Evolutionary conservation across 1,139 yeast species (phyloP), one percentile per base, ranked within the genome.

Genomic region (Blastobotrys elegans): DNA sequence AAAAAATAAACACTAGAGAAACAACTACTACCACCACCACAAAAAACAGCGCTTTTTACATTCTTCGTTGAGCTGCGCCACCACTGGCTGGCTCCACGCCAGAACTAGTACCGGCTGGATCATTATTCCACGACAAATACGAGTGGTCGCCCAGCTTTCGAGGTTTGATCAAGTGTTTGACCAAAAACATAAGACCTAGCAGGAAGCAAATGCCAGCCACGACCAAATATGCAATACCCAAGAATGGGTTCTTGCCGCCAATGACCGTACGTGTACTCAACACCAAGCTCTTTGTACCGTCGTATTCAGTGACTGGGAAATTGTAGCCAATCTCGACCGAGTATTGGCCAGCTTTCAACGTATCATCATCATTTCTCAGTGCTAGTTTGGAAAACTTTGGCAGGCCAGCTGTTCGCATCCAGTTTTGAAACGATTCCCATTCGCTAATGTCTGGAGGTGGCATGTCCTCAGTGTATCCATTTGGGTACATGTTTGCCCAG

Each of bases 371-470:
- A 64, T 90, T 90, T 62, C 96, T 79, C 55, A 81, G 72, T 2
- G 84, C 88, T 62, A 92, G 71, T 66, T 89, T 89, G 60, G 86
- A 80, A 63, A 94, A 92, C 27, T 80, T 80, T 8, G 97, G 83
- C 53, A 94, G 74, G 0, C 92, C 97, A 2, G 97, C 84, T 2
- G 97, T 83, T 60, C 89, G 81, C 97, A 92, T 90, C 99, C 99
- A 92, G 65, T 90, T 92, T 68, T 92, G 97, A 63, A 92, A 82
- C 60, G 87, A 88, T 52, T 74, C 79, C 92, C 94, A 84, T 8
- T 71, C 68, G 17, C 83, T 74, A 41, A 87, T 72, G 63, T 92
- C 92, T 2, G 97, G 98, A 13, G 41, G 40, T 50, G 92, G 64
- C 62, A 88, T 89, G 11, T 82, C 80, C 24, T 78, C 83, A 17